Evolutionary conservation across 139 green algal genomes (phyloP).

Genomic region (Volvox reticuliferus): DNA sequence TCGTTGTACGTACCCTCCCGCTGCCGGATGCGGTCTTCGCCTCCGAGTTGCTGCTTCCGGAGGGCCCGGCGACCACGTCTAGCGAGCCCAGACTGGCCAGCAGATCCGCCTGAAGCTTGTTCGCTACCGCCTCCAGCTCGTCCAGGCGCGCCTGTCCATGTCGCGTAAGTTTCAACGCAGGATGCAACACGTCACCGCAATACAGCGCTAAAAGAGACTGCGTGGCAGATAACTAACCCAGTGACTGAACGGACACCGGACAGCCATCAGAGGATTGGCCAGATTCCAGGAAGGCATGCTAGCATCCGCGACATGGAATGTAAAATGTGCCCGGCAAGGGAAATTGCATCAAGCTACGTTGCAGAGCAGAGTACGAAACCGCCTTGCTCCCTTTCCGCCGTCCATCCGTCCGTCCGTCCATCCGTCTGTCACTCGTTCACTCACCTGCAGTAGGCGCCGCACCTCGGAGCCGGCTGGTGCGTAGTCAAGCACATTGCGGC

Average conservation of each 20-base stretch:
- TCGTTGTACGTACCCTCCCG: background rate
- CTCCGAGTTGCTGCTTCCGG: background rate
- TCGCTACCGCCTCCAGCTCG: conserved; percentile 60
- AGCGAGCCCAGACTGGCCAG: conserved; percentile 61
- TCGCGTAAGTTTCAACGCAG: no score
- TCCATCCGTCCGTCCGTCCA: background rate
- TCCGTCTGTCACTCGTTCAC: background rate
- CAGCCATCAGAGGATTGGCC: no score
- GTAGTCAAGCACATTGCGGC: conserved; percentile 77
- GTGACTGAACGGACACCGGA: no score
- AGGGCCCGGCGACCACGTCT: background rate
- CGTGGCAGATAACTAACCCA: no score
- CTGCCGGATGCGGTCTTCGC: background rate
- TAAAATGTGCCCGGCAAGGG: no score
- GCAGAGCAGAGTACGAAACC: no score
- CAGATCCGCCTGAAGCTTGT: conserved; percentile 63
- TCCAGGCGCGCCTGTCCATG: conserved; percentile 36
- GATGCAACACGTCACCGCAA: no score
- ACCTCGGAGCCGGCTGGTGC: conserved; percentile 62
- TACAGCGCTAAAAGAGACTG: no score
- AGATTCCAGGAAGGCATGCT: no score
- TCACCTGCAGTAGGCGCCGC: conserved; percentile 47
- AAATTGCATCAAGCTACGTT: no score
- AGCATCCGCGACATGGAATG: no score
- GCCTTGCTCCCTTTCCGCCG: no score